A percentile compares a stretch with the other conserved stretches of the same genome.
Evolutionary conservation across 1,284 basidiomycete genomes (phyloP).

Genomic region (Heterobasidion annosum): DNA sequence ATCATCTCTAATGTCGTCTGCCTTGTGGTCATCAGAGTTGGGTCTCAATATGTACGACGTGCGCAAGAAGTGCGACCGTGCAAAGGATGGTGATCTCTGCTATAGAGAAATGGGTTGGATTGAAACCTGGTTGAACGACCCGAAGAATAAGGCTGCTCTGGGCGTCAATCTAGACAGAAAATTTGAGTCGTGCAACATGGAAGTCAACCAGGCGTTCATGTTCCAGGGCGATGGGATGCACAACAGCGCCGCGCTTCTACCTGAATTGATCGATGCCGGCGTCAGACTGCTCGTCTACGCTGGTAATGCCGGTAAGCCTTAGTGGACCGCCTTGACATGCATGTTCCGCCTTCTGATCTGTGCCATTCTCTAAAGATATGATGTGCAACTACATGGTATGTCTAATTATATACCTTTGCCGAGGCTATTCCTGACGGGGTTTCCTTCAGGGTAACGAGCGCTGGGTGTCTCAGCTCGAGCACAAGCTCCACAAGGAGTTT

Average conservation of each 20-base stretch:
- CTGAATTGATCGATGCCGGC: slow-evolving; percentile 68
- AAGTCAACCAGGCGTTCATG: slow-evolving; percentile 64
- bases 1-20: background rate
- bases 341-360: background rate
- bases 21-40: slow-evolving; percentile 31
- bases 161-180: slow-evolving; percentile 53
- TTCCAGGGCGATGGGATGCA: slow-evolving; percentile 74
- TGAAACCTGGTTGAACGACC: slow-evolving; percentile 70
- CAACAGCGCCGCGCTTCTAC: slow-evolving; percentile 66
- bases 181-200: slow-evolving; percentile 53
- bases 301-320: slow-evolving; percentile 51
- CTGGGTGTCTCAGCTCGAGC: slow-evolving; percentile 58
- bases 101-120: slow-evolving; percentile 77
- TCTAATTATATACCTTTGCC: slow-evolving; percentile 17
- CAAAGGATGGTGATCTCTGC: slow-evolving; percentile 63
- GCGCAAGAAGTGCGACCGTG: slow-evolving; percentile 63
- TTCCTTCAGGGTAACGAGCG: slow-evolving; percentile 53
- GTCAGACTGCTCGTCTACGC: slow-evolving; percentile 78
- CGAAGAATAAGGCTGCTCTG: slow-evolving; percentile 63
- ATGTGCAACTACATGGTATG: slow-evolving; percentile 72
- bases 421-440: slow-evolving; percentile 4
- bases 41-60: slow-evolving; percentile 81
- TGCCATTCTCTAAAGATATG: slow-evolving; percentile 42
- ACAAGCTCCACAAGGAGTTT: slow-evolving; percentile 59
- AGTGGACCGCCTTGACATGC: background rate